Conservation (phyloP, 2,329 filamentous ascomycete species). For the Herpotrichia juniperi region DNA sequence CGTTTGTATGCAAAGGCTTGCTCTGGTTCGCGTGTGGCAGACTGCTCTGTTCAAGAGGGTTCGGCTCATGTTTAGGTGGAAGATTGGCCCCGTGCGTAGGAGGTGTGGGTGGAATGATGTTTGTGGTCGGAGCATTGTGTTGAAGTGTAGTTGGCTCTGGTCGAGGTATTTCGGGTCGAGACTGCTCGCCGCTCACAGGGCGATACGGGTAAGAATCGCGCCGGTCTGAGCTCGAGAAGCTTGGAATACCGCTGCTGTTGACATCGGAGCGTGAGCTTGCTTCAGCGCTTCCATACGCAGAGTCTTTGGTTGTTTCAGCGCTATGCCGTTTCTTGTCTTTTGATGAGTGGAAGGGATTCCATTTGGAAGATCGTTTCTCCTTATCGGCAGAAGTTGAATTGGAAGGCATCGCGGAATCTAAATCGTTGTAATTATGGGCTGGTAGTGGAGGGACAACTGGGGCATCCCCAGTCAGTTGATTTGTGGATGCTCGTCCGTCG, state of each 20-base stretch:
- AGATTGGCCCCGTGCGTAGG: constrained; percentile 8
- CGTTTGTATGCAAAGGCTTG: neutral
- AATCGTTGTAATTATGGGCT: constrained; percentile 3
- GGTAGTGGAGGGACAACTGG: constrained; percentile 25
- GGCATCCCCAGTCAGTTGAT: constrained; percentile 27
- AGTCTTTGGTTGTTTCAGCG: constrained; percentile 31
- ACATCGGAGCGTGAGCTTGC: constrained; percentile 24
- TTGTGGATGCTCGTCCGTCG: constrained; percentile 3
- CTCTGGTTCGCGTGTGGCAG: neutral
- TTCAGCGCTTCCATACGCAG: constrained; percentile 43
- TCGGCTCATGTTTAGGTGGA: no score
- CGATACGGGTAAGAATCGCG: constrained; percentile 26
- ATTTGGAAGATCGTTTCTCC: constrained; percentile 44
- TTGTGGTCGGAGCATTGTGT: constrained; percentile 18
- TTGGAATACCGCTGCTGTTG: constrained; percentile 36
- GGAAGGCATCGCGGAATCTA: constrained; percentile 15
- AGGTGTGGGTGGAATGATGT: constrained; percentile 31
- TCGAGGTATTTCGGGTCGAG: constrained; percentile 25
- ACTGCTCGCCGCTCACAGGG: constrained; percentile 10
- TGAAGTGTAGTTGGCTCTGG: constrained; percentile 19
- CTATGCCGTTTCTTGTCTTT: constrained; percentile 28
- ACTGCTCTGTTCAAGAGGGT: no score
- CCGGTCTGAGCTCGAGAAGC: constrained; percentile 34
- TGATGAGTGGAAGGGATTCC: constrained; percentile 40
- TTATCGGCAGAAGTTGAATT: constrained; percentile 32